phyloP scores from a whole-genome alignment of 2,329 filamentous ascomycete species.

The Grosmannia huntii region DNA sequence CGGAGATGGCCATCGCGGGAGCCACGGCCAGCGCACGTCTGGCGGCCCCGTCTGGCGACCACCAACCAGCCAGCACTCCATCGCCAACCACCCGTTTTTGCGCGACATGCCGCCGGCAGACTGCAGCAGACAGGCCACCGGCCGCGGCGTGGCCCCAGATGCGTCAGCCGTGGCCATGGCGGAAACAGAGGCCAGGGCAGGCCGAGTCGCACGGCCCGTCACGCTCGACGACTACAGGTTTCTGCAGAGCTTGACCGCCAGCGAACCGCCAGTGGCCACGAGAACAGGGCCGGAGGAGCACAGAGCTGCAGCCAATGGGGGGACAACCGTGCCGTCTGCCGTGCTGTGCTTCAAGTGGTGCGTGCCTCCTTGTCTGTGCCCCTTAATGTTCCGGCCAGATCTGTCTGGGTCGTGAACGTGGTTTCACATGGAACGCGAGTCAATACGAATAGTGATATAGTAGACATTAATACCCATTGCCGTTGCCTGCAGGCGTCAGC shows the following conservation, averaged over 20 bases:
- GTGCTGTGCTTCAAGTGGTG: background rate
- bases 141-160: background rate
- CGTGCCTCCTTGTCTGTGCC: background rate
- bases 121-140: background rate
- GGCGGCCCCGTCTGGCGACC: conserved; percentile 8
- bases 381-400: background rate
- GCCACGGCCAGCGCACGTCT: background rate
- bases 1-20: background rate
- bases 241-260: conserved; percentile 1
- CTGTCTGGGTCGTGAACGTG: background rate
- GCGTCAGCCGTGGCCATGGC: conserved; percentile 1
- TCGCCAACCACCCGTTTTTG: conserved; percentile 7
- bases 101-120: background rate
- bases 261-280: background rate
- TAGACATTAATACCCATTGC: background rate
- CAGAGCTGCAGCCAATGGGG: background rate
- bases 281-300: background rate
- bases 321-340: background rate
- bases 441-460: background rate
- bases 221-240: conserved; percentile 11
- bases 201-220: conserved; percentile 5
- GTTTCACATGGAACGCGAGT: background rate
- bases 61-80: conserved; percentile 11
- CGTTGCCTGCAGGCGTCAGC: background rate
- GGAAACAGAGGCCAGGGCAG: conserved; percentile 7